A percentile compares a stretch with the other conserved stretches of the same genome.
These are phyloP conservation scores for Curvularia lunata DNA, from an alignment of 2,329 filamentous ascomycete genomes.

Conservation along the genomic window DNA sequence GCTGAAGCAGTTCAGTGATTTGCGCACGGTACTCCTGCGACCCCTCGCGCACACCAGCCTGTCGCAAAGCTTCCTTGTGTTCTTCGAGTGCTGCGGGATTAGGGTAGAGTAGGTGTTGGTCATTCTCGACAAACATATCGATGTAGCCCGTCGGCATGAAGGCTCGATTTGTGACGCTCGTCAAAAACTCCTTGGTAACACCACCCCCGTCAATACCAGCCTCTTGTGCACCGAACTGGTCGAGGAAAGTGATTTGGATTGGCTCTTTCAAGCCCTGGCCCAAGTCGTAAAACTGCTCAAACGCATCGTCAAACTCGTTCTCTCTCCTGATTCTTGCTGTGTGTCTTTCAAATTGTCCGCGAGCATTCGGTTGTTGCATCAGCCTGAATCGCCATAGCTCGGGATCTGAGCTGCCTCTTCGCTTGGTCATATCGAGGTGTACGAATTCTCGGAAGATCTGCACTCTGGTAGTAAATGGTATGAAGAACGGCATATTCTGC, in stretches of 20 bases:
- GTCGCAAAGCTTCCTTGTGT: constrained; percentile 63
- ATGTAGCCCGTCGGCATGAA: constrained; percentile 66
- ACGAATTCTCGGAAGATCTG: constrained; percentile 94
- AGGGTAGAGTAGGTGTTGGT: constrained; percentile 85
- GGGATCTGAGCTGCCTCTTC: constrained; percentile 73
- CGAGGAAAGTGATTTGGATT: constrained; percentile 95
- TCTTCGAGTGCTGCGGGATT: constrained; percentile 81
- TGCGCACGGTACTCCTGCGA: constrained; percentile 63
- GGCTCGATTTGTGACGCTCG: constrained; percentile 83
- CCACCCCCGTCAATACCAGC: constrained; percentile 96
- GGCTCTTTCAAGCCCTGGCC: constrained; percentile 88
- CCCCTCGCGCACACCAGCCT: constrained; percentile 59
- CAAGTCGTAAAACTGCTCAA: constrained; percentile 78
- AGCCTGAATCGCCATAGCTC: constrained; percentile 74
- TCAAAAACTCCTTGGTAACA: constrained; percentile 96
- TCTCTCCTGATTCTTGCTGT: constrained; percentile 81
- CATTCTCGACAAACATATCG: constrained; percentile 80
- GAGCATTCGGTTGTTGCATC: constrained; percentile 42
- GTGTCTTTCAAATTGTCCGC: constrained; percentile 57
- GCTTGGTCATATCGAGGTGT: constrained; percentile 75
- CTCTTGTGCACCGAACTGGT: constrained; percentile 84
- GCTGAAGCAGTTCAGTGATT: constrained; percentile 68
- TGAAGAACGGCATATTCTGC: constrained; percentile 95
- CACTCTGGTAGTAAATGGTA: constrained; percentile 89
- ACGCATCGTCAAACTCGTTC: constrained; percentile 84